These are phyloP conservation scores for Neolentinus lepideus DNA, from an alignment of 1,284 basidiomycete genomes.

Conservation along the genomic window DNA sequence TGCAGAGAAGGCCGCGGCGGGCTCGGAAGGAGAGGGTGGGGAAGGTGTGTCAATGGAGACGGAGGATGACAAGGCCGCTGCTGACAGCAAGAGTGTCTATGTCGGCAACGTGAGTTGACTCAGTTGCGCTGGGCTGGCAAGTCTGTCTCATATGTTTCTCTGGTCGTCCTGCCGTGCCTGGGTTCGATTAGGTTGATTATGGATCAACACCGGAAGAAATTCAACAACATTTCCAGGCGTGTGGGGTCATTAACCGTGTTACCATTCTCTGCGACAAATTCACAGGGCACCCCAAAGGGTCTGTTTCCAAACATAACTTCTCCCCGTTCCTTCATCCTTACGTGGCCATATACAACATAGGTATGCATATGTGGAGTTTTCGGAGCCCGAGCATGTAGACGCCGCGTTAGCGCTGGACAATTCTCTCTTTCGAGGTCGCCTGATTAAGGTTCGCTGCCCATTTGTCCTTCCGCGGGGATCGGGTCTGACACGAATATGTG, in stretches of 20 bases:
- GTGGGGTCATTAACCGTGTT: slow-evolving; percentile 97
- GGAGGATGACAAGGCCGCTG: slow-evolving; percentile 70
- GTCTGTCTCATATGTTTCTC: slow-evolving; percentile 1
- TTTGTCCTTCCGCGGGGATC: background rate
- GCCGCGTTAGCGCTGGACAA: slow-evolving; percentile 95
- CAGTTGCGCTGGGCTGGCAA: background rate
- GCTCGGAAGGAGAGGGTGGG: slow-evolving; percentile 28
- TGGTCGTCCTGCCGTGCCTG: background rate
- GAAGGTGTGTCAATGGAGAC: slow-evolving; percentile 54
- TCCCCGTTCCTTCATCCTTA: background rate
- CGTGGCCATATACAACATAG: slow-evolving; percentile 31
- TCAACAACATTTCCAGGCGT: slow-evolving; percentile 95
- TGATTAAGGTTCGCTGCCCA: slow-evolving; percentile 68
- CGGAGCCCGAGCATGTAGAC: slow-evolving; percentile 89
- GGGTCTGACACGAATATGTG: slow-evolving; percentile 20
- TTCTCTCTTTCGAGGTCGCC: slow-evolving; percentile 86
- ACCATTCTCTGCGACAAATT: slow-evolving; percentile 99
- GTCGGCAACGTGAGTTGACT: slow-evolving; percentile 84
- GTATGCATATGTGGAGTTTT: slow-evolving; percentile 98
- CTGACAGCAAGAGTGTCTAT: slow-evolving; percentile 89
- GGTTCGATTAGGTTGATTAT: slow-evolving; percentile 84
- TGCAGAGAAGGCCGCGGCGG: slow-evolving; percentile 54
- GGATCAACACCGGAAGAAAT: slow-evolving; percentile 97
- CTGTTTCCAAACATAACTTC: slow-evolving; percentile 18
- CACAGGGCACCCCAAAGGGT: slow-evolving; percentile 99